Base-by-base conservation (phyloP, 495 filamentous ascomycete species). In the Lentithecium fluviatile region DNA sequence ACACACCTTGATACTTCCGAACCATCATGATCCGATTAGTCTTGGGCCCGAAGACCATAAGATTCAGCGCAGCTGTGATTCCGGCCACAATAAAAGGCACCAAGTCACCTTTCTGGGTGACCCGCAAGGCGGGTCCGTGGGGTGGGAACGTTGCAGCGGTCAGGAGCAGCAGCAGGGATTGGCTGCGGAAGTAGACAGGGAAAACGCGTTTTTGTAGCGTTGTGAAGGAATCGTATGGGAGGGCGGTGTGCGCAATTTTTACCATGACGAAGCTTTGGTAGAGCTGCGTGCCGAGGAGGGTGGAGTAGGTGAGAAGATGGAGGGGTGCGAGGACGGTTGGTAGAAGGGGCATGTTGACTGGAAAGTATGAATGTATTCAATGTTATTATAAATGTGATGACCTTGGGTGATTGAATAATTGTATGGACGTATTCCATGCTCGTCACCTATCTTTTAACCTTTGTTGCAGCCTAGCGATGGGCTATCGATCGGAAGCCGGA, bases 221-320 rank as follows among this genome's bases (percentile, higher is more conserved):
- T 15, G 19, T 43, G 40, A 43, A 43, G 40, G 15, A 3, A 13
- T 43, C 13, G 19, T 43, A 43, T 6, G 19, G 40, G 40, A 43
- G 40, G 15, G 15, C 19, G 4, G 4, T n/a, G 21, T 50, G 47
- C 7, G 47, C 47, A 21, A 26, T 8, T 29, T 50, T 50, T 12
- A 79, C 81, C 64, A 81, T 77, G 56, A 82, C 54, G 46, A 83
- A 83, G 67, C 70, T 77, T 68, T 83, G 78, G 67, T 77, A 84
- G 2, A 84, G 69, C 51, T 77, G 66, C 13, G 76, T 74, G 32
- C 82, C 82, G 1, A 84, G 75, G 0, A 84, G 73, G 11, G 80
- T 69, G 0, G 79, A 79, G 54, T 80, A 84, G 7, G 75, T 69
- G 52, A 83, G 71, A 24, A 84, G 66, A 56, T 85, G 82, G 54